Percentiles rank a stretch among this genome's conserved stretches.
phyloP scores from a whole-genome alignment of 371 early-diverging fungal species.

The Mortierella sp. region DNA sequence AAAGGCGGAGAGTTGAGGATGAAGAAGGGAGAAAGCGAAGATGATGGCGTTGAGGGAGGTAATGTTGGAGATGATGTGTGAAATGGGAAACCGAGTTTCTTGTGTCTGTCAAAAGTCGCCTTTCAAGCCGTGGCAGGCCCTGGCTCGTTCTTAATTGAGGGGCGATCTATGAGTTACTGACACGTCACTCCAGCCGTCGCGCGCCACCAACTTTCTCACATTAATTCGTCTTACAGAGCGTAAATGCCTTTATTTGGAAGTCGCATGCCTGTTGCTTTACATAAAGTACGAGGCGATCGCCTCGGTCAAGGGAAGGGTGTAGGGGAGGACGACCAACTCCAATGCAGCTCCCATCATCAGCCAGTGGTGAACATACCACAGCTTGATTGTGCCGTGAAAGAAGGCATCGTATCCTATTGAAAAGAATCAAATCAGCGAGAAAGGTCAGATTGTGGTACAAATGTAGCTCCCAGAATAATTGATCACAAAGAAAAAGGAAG shows the following conservation, averaged over 20 bases:
- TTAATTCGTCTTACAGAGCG: not conserved
- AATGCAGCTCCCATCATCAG: constrained; percentile 52
- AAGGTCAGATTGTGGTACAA: constrained; percentile 2
- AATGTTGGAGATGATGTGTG: not conserved
- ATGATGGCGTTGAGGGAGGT: not conserved
- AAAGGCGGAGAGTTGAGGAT: constrained; percentile 3
- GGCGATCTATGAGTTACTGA: not conserved
- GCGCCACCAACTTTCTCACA: not conserved
- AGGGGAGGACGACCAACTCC: constrained; percentile 45
- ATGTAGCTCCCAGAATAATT: not conserved
- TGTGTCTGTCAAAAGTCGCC: not conserved
- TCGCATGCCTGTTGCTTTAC: not conserved
- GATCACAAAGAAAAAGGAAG: not conserved
- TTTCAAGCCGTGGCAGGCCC: not conserved
- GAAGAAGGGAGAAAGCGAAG: not conserved
- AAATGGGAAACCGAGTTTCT: not conserved
- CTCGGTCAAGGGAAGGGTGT: constrained; percentile 39
- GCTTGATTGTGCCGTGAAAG: constrained; percentile 58
- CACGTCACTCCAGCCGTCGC: not conserved
- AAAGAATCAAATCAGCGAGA: not conserved
- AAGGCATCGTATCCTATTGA: constrained; percentile 51
- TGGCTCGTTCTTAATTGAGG: not conserved
- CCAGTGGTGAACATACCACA: constrained; percentile 56
- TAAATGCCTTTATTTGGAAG: constrained; percentile 4
- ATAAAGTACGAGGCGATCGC: constrained; percentile 17